Percentiles rank a stretch among this genome's conserved stretches.
phyloP scores from a whole-genome alignment of 768 basidiomycete genomes.

The Exidia glandulosa region DNA sequence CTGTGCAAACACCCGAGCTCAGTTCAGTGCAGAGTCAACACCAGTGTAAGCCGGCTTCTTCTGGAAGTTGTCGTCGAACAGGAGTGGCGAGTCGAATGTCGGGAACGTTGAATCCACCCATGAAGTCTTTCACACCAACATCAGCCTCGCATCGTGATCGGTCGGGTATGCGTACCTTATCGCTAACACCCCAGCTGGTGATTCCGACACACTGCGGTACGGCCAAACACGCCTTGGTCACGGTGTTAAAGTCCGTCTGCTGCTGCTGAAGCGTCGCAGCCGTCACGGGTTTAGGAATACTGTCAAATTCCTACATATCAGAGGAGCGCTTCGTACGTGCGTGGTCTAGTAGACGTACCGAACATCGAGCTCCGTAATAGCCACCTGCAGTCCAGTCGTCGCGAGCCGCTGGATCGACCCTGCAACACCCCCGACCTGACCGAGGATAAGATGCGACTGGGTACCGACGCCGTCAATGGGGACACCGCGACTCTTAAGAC shows the following conservation, averaged over 20 bases:
- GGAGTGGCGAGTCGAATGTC: not conserved
- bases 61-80: not conserved
- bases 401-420: not conserved
- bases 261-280: not conserved
- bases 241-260: not conserved
- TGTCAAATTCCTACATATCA: no score
- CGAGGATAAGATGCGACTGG: slow-evolving; percentile 17
- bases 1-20: no score
- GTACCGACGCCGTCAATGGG: slow-evolving; percentile 55
- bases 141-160: not conserved
- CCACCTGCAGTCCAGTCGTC: not conserved
- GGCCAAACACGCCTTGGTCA: not conserved
- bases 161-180: not conserved
- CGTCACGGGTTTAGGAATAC: not conserved
- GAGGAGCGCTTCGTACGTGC: not conserved
- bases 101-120: not conserved
- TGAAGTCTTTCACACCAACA: not conserved
- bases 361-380: slow-evolving; percentile 50
- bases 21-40: not conserved
- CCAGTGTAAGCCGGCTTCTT: not conserved
- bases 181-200: not conserved
- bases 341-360: slow-evolving; percentile 14
- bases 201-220: not conserved
- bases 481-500: slow-evolving; percentile 33
- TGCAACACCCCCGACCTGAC: not conserved